A percentile compares a stretch with the other conserved stretches of the same genome.
phyloP scores from a whole-genome alignment of 257 asterid species.

The Linderniella brevidens region DNA sequence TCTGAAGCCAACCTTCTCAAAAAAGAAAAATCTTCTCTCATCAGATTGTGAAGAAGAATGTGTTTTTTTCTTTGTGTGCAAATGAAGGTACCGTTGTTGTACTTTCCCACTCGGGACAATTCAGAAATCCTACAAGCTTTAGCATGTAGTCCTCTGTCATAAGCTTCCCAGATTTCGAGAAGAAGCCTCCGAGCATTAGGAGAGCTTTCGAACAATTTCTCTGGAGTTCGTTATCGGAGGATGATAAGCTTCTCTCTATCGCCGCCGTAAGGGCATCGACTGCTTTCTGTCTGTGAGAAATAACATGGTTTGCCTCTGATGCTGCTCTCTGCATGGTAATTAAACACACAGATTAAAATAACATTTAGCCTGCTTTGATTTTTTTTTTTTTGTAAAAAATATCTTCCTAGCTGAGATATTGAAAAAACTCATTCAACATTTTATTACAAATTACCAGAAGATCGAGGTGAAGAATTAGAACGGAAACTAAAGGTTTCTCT shows the following conservation, averaged over 20 bases:
- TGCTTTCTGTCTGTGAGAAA: conserved; percentile 34
- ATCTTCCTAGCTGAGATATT: no score
- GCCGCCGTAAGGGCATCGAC: conserved; percentile 42
- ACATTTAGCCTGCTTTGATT: no score
- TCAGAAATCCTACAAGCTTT: conserved; percentile 54
- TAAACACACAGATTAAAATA: no score
- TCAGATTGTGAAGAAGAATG: not conserved
- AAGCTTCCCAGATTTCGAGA: conserved; percentile 58
- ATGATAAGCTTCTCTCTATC: conserved; percentile 32
- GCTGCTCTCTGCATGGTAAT: conserved; percentile 10
- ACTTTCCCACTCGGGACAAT: conserved; percentile 36
- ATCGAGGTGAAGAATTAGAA: conserved; percentile 47
- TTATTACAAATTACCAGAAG: conserved; percentile 34
- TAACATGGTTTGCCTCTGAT: conserved; percentile 10
- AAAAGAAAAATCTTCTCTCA: not conserved
- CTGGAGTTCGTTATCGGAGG: conserved; percentile 17
- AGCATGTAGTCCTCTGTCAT: conserved; percentile 88
- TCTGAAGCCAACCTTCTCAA: conserved; percentile 5
- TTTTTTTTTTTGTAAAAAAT: no score
- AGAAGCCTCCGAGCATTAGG: conserved; percentile 58
- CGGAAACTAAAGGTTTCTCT: conserved; percentile 35
- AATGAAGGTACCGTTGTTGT: conserved; percentile 18
- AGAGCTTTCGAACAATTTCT: conserved; percentile 53
- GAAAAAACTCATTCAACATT: not conserved
- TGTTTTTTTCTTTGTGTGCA: not conserved